These are phyloP conservation scores for Pseudomicrostroma phylloplanum DNA, from an alignment of 1,284 basidiomycete species.

Conservation along the genomic window DNA sequence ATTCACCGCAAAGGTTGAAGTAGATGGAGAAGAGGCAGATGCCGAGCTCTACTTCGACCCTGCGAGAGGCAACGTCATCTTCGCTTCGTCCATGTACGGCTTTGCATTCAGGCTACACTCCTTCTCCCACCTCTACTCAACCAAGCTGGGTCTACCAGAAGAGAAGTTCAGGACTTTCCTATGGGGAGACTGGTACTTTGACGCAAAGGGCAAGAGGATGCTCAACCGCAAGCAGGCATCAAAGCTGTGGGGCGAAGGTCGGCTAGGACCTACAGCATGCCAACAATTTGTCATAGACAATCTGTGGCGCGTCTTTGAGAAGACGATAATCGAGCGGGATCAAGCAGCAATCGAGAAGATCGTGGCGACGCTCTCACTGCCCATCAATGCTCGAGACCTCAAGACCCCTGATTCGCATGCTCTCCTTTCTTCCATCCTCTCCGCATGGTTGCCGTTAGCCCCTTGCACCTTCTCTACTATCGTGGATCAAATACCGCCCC, in stretches of 20 bases:
- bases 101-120: constrained; percentile 95
- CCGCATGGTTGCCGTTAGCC: constrained; percentile 92
- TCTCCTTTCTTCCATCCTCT: constrained; percentile 78
- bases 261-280: constrained; percentile 2
- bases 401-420: constrained; percentile 82
- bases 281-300: constrained; percentile 90
- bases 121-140: constrained; percentile 86
- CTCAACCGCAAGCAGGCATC: constrained; percentile 74
- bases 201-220: constrained; percentile 90
- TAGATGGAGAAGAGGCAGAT: constrained; percentile 58
- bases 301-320: constrained; percentile 83
- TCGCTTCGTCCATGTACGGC: constrained; percentile 90
- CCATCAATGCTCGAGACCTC: constrained; percentile 80
- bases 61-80: constrained; percentile 90
- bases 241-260: constrained; percentile 1
- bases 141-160: constrained; percentile 87
- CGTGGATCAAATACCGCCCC: constrained; percentile 85
- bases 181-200: constrained; percentile 97
- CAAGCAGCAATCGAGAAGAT: constrained; percentile 77
- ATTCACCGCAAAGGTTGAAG: constrained; percentile 16
- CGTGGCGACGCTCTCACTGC: constrained; percentile 72
- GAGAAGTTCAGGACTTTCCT: constrained; percentile 75
- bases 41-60: constrained; percentile 92
- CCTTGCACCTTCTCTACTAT: constrained; percentile 86
- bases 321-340: background rate